phyloP scores from a whole-genome alignment of 2,329 filamentous ascomycete genomes.

The Diplodia sapinea region DNA sequence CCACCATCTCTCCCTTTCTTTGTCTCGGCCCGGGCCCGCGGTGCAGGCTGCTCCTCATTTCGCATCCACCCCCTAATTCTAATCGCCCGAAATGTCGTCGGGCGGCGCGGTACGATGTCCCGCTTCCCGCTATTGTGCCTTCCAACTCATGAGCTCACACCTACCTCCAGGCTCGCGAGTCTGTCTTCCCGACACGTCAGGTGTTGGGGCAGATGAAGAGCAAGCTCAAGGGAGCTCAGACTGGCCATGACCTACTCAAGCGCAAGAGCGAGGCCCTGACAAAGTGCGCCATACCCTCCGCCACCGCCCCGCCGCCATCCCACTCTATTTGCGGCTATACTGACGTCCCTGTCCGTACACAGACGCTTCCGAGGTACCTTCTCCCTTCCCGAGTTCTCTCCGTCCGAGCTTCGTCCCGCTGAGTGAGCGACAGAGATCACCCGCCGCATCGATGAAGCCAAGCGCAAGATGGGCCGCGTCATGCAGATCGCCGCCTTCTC shows the following conservation, averaged over 20 bases:
- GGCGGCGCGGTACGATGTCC: constrained; percentile 57
- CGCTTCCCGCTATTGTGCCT: constrained; percentile 17
- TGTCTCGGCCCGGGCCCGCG: constrained; percentile 7
- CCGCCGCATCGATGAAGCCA: constrained; percentile 95
- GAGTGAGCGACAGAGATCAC: constrained; percentile 72
- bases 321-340: constrained; percentile 10
- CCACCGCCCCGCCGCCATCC: constrained; percentile 25
- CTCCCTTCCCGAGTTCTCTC: constrained; percentile 11
- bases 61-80: constrained; percentile 16
- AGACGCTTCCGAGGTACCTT: constrained; percentile 84
- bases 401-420: constrained; percentile 28
- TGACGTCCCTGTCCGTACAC: constrained; percentile 34
- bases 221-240: constrained; percentile 82
- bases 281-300: constrained; percentile 66
- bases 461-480: constrained; percentile 98
- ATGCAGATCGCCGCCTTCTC: constrained; percentile 99
- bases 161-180: constrained; percentile 77
- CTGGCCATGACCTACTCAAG: constrained; percentile 92
- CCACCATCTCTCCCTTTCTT: constrained; percentile 21
- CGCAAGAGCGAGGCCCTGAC: constrained; percentile 97
- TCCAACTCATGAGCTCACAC: constrained; percentile 36
- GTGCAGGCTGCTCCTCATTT: constrained; percentile 13
- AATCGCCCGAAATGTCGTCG: constrained; percentile 52
- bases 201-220: constrained; percentile 96
- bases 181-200: constrained; percentile 97